Evolutionary conservation across 2,329 filamentous ascomycete species (phyloP), one percentile per base, ranked within the genome.

Genomic region (Colletotrichum tamarilloi): DNA sequence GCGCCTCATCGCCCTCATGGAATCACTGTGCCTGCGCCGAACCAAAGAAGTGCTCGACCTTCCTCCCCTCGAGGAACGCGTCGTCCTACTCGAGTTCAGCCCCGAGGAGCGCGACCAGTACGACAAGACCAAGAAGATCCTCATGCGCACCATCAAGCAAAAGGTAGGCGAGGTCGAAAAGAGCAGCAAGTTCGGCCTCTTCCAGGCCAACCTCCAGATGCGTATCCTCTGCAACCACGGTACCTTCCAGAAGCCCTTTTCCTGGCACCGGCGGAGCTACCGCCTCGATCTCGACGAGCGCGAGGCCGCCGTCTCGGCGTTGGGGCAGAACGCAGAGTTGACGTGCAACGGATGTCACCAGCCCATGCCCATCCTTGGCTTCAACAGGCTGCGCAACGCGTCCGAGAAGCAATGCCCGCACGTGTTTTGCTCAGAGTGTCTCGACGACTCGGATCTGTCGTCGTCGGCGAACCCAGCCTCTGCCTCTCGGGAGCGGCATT

Each of bases 191-290:
- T 84, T 87, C 16, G 82, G 84, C 0, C 80, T 86, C 32, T 87
- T 88, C 68, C 85, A 88, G 59, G 77, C 82, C 0, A 80, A 85
- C 12, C 77, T 88, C 0, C 85, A 87, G 70, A 76, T 88, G 14
- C 82, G 86, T 0, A 84, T 87, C 6, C 73, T 88, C 1, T 87
- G 86, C 76, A 88, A 88, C 67, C 86, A 87, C 72, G 86, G 86
- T 1, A 88, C 87, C 0, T 85, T 81, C 74, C 86, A 87, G 72
- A 81, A 85, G 46, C 79, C 76, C 0, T 85, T 86, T 57, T 84
- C 83, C 1, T 87, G 85, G 85, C 78, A 78, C 55, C 80, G 78
- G 30, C 79, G 79, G 4, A 64, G 56, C 56, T 72, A 72, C 26
- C 49, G 55, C 1, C 60, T 64, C 1, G 80, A 62, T 38, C 70